Evolutionary conservation across 768 basidiomycete species (phyloP), one percentile per base, ranked within the genome.

Genomic region (Hericium rajendrae): DNA sequence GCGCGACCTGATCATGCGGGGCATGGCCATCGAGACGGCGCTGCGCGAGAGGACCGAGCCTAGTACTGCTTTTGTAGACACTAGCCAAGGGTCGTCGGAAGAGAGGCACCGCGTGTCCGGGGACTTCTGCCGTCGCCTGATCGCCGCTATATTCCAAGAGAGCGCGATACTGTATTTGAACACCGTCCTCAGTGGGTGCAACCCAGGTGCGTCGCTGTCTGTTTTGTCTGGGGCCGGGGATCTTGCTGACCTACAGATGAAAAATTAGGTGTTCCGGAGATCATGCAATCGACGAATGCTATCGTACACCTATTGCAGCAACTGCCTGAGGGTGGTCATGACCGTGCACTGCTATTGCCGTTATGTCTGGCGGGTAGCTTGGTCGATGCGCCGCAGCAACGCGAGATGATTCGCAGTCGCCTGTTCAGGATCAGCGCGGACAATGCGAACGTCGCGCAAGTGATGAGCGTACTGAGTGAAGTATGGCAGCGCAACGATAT

Each of bases 1-100:
- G 69, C 80, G 84, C 58, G 88, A 90, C 62, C 78, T 92, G 38
- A 78, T 91, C 57, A 76, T 81, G 40, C 79, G 85, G n/a, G 88
- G 86, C 52, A 82, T 84, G 58, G 74, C 72, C 46, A 83, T 91
- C 62, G 87, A 91, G 72, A 79, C 80, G 62, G 78, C 78, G 57
- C 76, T 91, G 49, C 75, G 77, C 26, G 75, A 76, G 60, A 72
- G 74, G 53, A 70, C 66, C 66, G 69, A 56, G 60, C 66, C 52
- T 70, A 69, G 48, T 74, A 56, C 43, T 55, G 60, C 39, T 26
- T 32, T 32, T 32, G 32, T 32, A 32, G 32, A 32, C 32, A 46
- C n/a, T 22, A 46, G 22, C 43, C 43, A 46, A 46, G 22, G n/a
- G 43, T 16, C 43, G 43, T 16, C 22, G 43, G 49, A 51, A 24